Conservation (phyloP, 352 stramenopile genomes). For the Pythium vanterpoolii region DNA sequence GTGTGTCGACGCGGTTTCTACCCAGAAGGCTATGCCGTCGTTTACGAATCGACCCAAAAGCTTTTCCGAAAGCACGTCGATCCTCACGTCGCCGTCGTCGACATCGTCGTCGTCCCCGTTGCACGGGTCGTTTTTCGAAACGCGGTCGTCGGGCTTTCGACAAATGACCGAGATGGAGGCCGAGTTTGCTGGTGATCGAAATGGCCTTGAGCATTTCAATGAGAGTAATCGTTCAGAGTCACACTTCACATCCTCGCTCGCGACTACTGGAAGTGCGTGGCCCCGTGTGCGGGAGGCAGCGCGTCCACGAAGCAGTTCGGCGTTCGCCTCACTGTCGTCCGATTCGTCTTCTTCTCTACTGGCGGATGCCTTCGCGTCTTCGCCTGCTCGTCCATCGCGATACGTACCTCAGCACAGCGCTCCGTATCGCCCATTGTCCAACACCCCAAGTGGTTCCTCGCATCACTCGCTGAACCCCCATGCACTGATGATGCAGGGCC, state of each 20-base stretch:
- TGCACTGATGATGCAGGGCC: neutral
- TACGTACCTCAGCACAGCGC: slow-evolving; percentile 2
- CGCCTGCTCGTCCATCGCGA: slow-evolving; percentile 2
- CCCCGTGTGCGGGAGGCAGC: slow-evolving; percentile 16
- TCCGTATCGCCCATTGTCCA: slow-evolving; percentile 7
- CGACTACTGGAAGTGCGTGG: slow-evolving; percentile 9
- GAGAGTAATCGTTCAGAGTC: slow-evolving; percentile 23
- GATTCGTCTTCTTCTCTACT: slow-evolving; percentile 5
- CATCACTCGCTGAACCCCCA: slow-evolving; percentile 7
- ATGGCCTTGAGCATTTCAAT: neutral
- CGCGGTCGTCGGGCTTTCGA: slow-evolving; percentile 1
- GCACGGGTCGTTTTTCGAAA: slow-evolving; percentile 55
- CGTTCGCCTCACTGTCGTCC: slow-evolving; percentile 13
- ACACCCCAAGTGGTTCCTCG: neutral
- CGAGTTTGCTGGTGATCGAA: neutral
- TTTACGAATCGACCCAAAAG: slow-evolving; percentile 41
- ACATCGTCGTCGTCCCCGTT: slow-evolving; percentile 64
- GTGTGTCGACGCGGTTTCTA: slow-evolving; percentile 26
- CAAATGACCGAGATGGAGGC: slow-evolving; percentile 3
- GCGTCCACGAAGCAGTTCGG: slow-evolving; percentile 22
- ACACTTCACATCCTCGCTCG: slow-evolving; percentile 13
- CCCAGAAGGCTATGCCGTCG: neutral
- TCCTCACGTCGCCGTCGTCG: slow-evolving; percentile 58
- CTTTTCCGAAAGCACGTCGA: slow-evolving; percentile 59
- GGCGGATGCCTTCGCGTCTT: neutral